Evolutionary conservation across 306 rosid genomes (phyloP).

Genomic region (Hippophae tibetana): DNA sequence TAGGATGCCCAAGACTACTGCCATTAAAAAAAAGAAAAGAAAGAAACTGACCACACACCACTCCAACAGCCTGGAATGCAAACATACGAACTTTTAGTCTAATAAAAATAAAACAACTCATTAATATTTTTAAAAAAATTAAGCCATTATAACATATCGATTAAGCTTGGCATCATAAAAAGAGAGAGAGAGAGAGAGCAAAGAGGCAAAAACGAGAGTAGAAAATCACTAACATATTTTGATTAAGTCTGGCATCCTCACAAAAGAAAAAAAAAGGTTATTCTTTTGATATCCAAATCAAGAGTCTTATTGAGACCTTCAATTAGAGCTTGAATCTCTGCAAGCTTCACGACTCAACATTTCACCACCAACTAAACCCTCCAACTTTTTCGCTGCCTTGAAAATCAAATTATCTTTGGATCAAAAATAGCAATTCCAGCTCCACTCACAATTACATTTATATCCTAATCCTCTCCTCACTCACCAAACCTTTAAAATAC

Average conservation of each 20-base stretch:
- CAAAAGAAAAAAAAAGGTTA: slow-evolving; percentile 22
- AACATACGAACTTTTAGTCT: too few species aligned
- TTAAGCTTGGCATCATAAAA: too few species aligned
- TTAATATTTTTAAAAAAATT: too few species aligned
- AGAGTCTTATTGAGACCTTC: slow-evolving; percentile 39
- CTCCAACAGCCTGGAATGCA: too few species aligned
- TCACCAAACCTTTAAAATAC: slow-evolving; percentile 46
- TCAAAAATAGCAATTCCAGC: slow-evolving; percentile 40
- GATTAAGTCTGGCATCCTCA: slow-evolving; percentile 29
- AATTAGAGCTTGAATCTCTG: slow-evolving; percentile 29
- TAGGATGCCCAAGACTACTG: too few species aligned
- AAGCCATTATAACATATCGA: too few species aligned
- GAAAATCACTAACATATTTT: slow-evolving; percentile 31
- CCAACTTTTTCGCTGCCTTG: slow-evolving; percentile 31
- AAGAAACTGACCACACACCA: too few species aligned
- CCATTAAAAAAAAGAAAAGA: too few species aligned
- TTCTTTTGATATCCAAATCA: slow-evolving; percentile 19
- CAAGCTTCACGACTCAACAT: slow-evolving; percentile 15
- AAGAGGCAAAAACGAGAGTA: not conserved
- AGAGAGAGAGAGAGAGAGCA: too few species aligned
- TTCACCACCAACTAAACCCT: slow-evolving; percentile 18
- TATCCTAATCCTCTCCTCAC: slow-evolving; percentile 33
- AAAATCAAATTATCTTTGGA: slow-evolving; percentile 23
- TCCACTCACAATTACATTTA: slow-evolving; percentile 24
- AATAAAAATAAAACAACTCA: too few species aligned